Percentiles rank a stretch among this genome's conserved stretches.
These are phyloP conservation scores for Microdochium trichocladiopsis DNA, from an alignment of 2,329 filamentous ascomycete species.

Conservation along the genomic window DNA sequence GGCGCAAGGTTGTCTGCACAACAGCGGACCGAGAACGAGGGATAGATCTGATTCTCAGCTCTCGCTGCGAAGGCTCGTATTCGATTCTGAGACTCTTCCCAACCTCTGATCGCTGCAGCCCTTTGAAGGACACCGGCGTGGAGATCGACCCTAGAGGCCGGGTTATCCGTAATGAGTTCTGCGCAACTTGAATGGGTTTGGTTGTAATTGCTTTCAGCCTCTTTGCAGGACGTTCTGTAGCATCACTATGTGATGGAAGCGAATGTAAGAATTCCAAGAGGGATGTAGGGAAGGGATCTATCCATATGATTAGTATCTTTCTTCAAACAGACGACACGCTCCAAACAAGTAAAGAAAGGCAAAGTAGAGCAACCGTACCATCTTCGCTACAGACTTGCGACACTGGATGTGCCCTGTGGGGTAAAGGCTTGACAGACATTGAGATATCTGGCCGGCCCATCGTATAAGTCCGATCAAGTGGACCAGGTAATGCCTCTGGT, in stretches of 20 bases:
- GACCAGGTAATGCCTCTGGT: neutral
- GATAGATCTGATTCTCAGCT: neutral
- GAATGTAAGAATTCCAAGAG: slow-evolving; percentile 1
- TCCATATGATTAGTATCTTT: neutral
- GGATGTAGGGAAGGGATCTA: slow-evolving; percentile 8
- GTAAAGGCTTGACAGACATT: neutral
- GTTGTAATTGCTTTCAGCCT: slow-evolving; percentile 9
- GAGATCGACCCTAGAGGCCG: neutral
- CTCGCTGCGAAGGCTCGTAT: neutral
- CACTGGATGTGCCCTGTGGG: neutral
- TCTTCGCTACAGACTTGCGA: neutral
- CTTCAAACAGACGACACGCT: neutral
- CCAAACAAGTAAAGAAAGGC: neutral
- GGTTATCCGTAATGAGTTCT: slow-evolving; percentile 5
- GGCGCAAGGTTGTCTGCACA: neutral
- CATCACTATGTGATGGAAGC: neutral
- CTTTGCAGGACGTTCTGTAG: slow-evolving; percentile 8
- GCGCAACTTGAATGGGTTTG: slow-evolving; percentile 12
- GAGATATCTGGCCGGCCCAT: neutral
- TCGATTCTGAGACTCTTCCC: slow-evolving; percentile 7
- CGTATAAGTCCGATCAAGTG: neutral
- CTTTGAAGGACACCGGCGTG: neutral
- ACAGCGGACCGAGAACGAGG: neutral
- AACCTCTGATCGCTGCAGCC: slow-evolving; percentile 6
- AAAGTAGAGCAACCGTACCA: neutral